phyloP scores from a whole-genome alignment of 2,329 filamentous ascomycete genomes.

The Remersonia thermophila region DNA sequence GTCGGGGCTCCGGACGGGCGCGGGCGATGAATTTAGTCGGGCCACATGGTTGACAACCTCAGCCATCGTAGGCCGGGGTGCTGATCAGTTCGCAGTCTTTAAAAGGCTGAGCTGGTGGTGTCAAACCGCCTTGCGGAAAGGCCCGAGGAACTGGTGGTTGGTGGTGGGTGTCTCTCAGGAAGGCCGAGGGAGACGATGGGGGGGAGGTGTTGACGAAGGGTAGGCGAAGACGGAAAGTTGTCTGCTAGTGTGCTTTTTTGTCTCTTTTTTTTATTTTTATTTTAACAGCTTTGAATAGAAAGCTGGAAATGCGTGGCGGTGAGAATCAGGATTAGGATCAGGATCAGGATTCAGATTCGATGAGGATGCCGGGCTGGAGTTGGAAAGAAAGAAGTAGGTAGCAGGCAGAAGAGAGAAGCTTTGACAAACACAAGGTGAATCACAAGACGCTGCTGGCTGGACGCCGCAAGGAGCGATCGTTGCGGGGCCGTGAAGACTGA shows the following conservation, averaged over 20 bases:
- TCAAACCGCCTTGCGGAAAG: slow-evolving; percentile 30
- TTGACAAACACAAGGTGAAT: not conserved
- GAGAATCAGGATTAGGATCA: too few species aligned
- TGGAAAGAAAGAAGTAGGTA: slow-evolving; percentile 21
- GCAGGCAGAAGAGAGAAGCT: not conserved
- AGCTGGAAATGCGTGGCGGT: too few species aligned
- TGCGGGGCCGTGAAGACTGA: too few species aligned
- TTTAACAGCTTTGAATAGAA: too few species aligned
- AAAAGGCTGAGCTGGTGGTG: slow-evolving; percentile 21
- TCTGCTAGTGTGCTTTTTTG: too few species aligned
- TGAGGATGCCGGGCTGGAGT: not conserved
- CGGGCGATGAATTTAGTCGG: slow-evolving; percentile 10
- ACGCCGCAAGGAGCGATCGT: too few species aligned
- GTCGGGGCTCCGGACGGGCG: slow-evolving; percentile 23
- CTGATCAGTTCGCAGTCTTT: slow-evolving; percentile 1
- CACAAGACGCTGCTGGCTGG: not conserved
- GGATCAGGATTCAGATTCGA: too few species aligned
- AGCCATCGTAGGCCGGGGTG: slow-evolving; percentile 13
- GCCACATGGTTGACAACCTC: slow-evolving; percentile 11
- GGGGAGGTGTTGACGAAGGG: too few species aligned
- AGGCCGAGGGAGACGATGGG: too few species aligned
- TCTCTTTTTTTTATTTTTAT: too few species aligned
- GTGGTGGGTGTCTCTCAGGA: too few species aligned
- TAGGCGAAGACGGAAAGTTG: too few species aligned
- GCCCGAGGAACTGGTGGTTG: slow-evolving; percentile 13